These are phyloP conservation scores for Panicum miliaceum DNA, from an alignment of 176 grass and related monocot species.

Conservation along the genomic window DNA sequence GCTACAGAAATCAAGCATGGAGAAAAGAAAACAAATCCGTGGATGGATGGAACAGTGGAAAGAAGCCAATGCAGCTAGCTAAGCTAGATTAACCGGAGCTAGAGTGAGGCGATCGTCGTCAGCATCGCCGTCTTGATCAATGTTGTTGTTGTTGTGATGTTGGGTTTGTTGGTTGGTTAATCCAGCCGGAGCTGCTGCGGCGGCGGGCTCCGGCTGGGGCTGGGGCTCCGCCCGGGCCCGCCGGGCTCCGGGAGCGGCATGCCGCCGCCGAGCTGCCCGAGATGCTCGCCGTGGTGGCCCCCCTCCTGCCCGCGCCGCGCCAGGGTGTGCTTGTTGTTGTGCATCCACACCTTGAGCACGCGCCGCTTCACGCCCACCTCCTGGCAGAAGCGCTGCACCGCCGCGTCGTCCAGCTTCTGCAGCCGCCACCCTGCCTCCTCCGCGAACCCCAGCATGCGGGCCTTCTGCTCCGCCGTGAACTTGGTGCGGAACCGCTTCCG, in stretches of 20 bases:
- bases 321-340: slow-evolving; percentile 90
- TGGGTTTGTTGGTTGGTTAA: background rate
- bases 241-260: slow-evolving; percentile 28
- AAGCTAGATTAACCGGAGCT: background rate
- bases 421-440: slow-evolving; percentile 83
- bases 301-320: slow-evolving; percentile 23
- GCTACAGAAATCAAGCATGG: background rate
- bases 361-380: slow-evolving; percentile 89
- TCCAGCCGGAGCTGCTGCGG: slow-evolving; percentile 43
- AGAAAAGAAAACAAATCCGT: background rate
- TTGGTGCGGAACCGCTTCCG: slow-evolving; percentile 81
- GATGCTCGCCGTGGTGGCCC: background rate
- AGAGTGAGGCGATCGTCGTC: background rate
- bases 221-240: slow-evolving; percentile 10
- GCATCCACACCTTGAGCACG: slow-evolving; percentile 94
- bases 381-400: slow-evolving; percentile 83
- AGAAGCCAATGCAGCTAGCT: slow-evolving; percentile 1
- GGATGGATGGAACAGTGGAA: background rate
- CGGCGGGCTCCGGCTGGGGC: slow-evolving; percentile 23
- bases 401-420: slow-evolving; percentile 75
- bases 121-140: background rate
- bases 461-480: slow-evolving; percentile 87
- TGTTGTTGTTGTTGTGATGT: background rate
- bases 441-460: slow-evolving; percentile 74
- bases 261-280: slow-evolving; percentile 2